These are phyloP conservation scores for Clitoria ternatea DNA, from an alignment of 306 rosid genomes.

Conservation along the genomic window DNA sequence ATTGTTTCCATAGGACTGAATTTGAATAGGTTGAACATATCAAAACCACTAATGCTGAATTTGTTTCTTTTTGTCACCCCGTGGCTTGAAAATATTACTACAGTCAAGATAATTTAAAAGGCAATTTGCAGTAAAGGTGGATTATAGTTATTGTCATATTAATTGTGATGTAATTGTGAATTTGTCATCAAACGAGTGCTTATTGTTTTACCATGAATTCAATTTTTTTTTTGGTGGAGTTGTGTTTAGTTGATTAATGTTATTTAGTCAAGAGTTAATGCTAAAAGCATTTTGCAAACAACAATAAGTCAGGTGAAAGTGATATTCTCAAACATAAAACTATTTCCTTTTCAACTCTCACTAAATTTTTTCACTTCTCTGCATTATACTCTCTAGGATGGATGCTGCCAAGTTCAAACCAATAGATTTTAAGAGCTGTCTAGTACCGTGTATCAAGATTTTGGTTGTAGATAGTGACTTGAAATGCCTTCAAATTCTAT, in stretches of 20 bases:
- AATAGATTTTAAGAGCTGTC: background rate
- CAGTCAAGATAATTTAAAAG: too few relatives aligned
- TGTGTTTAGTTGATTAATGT: background rate
- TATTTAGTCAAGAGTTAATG: background rate
- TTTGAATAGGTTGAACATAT: too few relatives aligned
- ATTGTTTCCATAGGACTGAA: too few relatives aligned
- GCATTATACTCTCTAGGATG: conserved; percentile 3
- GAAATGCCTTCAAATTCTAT: conserved; percentile 19
- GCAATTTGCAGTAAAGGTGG: too few relatives aligned
- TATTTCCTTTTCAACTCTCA: conserved; percentile 10
- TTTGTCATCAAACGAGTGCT: too few relatives aligned
- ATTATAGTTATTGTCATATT: background rate
- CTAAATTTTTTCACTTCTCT: background rate
- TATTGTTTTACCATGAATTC: too few relatives aligned
- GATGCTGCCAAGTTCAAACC: background rate
- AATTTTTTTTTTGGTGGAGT: background rate
- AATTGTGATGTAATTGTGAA: too few relatives aligned
- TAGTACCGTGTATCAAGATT: conserved; percentile 9
- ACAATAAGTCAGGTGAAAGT: background rate
- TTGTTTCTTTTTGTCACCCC: too few relatives aligned
- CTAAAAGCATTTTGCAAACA: background rate
- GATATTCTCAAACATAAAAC: background rate
- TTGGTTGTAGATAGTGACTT: conserved; percentile 46
- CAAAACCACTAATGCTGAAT: too few relatives aligned
- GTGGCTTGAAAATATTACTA: too few relatives aligned